A percentile compares a stretch with the other conserved stretches of the same genome.
phyloP scores from a whole-genome alignment of 2,329 filamentous ascomycete species.

The Fusarium kyushuense region DNA sequence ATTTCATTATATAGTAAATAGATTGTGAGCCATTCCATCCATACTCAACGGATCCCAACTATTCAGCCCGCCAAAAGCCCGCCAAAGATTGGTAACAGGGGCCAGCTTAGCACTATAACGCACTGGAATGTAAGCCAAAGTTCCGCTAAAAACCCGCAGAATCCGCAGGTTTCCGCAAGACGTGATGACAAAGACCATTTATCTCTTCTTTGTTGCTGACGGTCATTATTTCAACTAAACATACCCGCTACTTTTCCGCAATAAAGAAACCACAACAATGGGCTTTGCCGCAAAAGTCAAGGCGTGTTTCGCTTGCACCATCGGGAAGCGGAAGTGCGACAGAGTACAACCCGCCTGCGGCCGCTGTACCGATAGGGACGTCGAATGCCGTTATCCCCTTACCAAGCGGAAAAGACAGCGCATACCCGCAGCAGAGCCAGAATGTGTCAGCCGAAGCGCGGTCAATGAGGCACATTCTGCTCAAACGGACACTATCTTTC shows the following conservation, averaged over 20 bases:
- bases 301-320: not conserved
- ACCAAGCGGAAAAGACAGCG: constrained; percentile 2
- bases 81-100: accelerated
- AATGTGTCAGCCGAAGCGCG: not conserved
- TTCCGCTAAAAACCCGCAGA: not conserved
- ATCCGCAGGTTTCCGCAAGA: not conserved
- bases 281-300: constrained; percentile 1
- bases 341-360: constrained; percentile 11
- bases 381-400: constrained; percentile 10
- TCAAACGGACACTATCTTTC: not conserved
- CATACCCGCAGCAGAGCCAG: not conserved
- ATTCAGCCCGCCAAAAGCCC: not conserved
- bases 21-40: no score
- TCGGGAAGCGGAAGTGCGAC: constrained; percentile 18
- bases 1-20: not conserved
- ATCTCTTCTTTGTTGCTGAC: not conserved
- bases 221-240: not conserved
- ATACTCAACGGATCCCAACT: no score
- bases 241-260: constrained; percentile 7
- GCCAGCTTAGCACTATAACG: accelerated
- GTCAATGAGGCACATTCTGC: not conserved
- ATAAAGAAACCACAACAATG: not conserved
- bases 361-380: constrained; percentile 11
- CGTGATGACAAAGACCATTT: constrained; percentile 11
- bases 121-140: not conserved